phyloP scores from a whole-genome alignment of 805 yeast genomes.

The Saturnispora dispora region DNA sequence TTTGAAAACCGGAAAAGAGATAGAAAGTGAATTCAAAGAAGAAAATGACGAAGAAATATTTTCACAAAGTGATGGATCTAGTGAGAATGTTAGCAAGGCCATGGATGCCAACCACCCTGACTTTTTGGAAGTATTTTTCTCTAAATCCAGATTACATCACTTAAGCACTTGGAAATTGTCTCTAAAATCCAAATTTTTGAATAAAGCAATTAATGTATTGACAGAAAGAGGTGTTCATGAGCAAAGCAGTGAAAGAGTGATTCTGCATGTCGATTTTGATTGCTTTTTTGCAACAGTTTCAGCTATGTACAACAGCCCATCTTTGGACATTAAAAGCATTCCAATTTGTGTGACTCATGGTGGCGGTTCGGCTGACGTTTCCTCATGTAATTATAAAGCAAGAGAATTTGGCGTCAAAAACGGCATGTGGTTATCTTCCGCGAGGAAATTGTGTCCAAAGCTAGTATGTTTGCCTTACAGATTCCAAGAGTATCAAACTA shows the following conservation, averaged over 20 bases:
- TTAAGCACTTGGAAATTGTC: constrained; percentile 80
- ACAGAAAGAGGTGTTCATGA: constrained; percentile 6
- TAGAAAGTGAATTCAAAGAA: constrained; percentile 7
- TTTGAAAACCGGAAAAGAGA: constrained; percentile 5
- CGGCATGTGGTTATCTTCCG: constrained; percentile 83
- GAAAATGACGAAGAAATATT: constrained; percentile 9
- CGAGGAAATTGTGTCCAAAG: constrained; percentile 52
- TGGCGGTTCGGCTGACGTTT: constrained; percentile 61
- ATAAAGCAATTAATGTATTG: constrained; percentile 31
- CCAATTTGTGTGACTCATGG: constrained; percentile 62
- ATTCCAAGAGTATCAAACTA: constrained; percentile 60
- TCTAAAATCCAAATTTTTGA: constrained; percentile 51
- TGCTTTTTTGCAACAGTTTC: constrained; percentile 90
- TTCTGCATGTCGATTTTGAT: constrained; percentile 86
- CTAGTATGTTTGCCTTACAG: constrained; percentile 60
- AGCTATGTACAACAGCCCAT: constrained; percentile 40
- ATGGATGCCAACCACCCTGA: constrained; percentile 69
- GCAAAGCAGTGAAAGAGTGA: constrained; percentile 18
- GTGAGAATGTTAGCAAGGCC: neutral
- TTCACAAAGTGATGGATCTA: constrained; percentile 2
- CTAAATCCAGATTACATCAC: constrained; percentile 80
- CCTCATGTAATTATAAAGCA: constrained; percentile 88
- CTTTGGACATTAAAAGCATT: constrained; percentile 38
- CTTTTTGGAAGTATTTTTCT: constrained; percentile 62
- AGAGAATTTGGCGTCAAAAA: constrained; percentile 68